Conservation (phyloP, 441 rosid genomes). For the Aquilaria agallochum region DNA sequence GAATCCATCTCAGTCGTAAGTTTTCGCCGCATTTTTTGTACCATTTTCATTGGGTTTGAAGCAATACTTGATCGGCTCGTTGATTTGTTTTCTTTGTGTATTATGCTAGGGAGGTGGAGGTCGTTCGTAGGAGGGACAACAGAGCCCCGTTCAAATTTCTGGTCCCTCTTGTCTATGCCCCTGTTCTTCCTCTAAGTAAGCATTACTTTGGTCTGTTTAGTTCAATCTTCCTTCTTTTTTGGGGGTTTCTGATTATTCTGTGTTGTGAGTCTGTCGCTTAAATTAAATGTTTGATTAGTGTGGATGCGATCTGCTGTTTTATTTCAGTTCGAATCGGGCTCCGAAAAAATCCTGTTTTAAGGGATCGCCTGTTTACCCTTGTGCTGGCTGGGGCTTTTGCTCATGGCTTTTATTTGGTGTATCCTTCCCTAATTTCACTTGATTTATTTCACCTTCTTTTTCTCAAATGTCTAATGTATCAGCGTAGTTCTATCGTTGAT, state of each 20-base stretch:
- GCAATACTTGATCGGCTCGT: neutral
- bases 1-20: constrained; percentile 40
- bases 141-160: constrained; percentile 68
- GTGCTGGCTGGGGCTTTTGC: constrained; percentile 83
- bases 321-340: constrained; percentile 58
- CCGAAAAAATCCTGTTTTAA: constrained; percentile 70
- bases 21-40: neutral
- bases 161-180: constrained; percentile 91
- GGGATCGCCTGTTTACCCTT: constrained; percentile 75
- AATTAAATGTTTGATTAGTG: neutral
- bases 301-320: constrained; percentile 3
- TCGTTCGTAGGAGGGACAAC: constrained; percentile 37
- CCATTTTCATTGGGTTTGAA: neutral
- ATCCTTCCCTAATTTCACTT: constrained; percentile 45
- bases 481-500: neutral
- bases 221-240: neutral
- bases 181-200: constrained; percentile 85
- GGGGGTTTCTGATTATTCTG: neutral
- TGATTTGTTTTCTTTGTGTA: neutral
- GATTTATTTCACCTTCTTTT: neutral
- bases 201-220: neutral
- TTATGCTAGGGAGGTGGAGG: constrained; percentile 29
- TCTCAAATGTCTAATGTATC: too few species aligned
- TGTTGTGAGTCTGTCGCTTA: neutral
- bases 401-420: constrained; percentile 90